Base-by-base conservation (phyloP, 1,284 basidiomycete genomes). In the Sanguinoderma infundibulare region DNA sequence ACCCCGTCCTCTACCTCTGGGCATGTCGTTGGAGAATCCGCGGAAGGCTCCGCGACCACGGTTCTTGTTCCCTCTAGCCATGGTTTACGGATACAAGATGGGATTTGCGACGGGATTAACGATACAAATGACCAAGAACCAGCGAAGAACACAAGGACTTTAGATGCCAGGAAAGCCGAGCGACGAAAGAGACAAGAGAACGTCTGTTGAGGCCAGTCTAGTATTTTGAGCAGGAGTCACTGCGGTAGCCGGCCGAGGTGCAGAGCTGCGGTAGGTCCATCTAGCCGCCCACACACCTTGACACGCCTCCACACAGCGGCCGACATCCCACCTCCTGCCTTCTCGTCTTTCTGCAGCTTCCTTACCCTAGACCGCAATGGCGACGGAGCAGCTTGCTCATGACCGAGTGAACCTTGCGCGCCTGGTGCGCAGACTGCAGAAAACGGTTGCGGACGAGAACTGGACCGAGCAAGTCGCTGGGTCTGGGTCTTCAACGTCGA, bases 391-490 rank as follows among this genome's bases (percentile, higher is more conserved):
- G 65, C 58, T 71, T 5, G 63, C 74, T 14, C 90, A 90, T 63
- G 87, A 92, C 77, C 82, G 84, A 64, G 83, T 92, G 17, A 92
- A 92, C 72, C 78, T 92, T 9, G 74, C 77, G 10, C 81, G 89
- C 39, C 79, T 92, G 1, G 75, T 92, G 7, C 79, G 82, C 47
- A 75, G 85, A 57, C 78, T 93, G 0, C 87, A 92, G 62, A 85
- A 83, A 64, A 78, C 81, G 3, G 76, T 85, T 0, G 73, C 79
- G 6, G 77, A 79, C 12, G 76, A 80, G 20, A 76, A 83, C 35
- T 88, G 87, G 85, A 68, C 76, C 5, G 74, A 74, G 38, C 72
- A 71, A n/a, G 63, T 68, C 24, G 65, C 70, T 63, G 67, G 50
- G 71, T 60, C 70, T 63, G 67, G 50, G 71, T 60, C 68, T 1